phyloP scores from a whole-genome alignment of 148 eudicot species.

The Rhododendron vialii region DNA sequence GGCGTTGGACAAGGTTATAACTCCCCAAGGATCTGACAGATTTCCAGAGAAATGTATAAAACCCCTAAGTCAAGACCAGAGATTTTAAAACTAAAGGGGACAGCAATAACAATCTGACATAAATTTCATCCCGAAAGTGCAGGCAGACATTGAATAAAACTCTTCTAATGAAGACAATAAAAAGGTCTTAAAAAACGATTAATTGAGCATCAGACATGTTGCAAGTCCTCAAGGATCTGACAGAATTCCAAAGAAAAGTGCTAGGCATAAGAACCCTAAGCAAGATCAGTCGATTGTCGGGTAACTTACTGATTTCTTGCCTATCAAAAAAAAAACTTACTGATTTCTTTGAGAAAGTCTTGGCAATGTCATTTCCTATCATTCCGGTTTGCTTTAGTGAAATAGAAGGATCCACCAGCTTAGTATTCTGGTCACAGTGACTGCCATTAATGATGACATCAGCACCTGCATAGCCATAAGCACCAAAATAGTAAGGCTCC shows the following conservation, averaged over 20 bases:
- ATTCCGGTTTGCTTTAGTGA: conserved; percentile 20
- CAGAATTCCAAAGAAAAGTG: neutral
- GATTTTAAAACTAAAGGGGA: neutral
- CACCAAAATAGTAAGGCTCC: neutral
- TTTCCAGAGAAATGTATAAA: conserved; percentile 1
- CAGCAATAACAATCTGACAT: neutral
- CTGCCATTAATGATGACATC: conserved; percentile 21
- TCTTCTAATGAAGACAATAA: neutral
- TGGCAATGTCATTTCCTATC: conserved; percentile 11
- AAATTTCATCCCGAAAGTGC: neutral
- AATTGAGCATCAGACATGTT: neutral
- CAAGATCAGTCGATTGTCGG: neutral
- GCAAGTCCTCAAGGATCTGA: neutral
- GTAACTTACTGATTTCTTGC: conserved; percentile 32
- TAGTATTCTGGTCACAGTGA: conserved; percentile 23
- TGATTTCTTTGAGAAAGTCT: conserved; percentile 18
- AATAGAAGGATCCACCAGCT: conserved; percentile 22
- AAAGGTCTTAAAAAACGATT: neutral
- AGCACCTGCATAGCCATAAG: conserved; percentile 32
- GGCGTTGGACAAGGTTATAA: neutral
- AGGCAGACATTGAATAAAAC: neutral
- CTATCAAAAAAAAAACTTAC: conserved; percentile 23
- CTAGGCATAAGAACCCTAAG: conserved; percentile 1
- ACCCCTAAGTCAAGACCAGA: neutral
- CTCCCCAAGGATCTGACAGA: neutral